A percentile compares a stretch with the other conserved stretches of the same genome.
Evolutionary conservation across 768 basidiomycete genomes (phyloP).

Genomic region (Boletus rubropictus): DNA sequence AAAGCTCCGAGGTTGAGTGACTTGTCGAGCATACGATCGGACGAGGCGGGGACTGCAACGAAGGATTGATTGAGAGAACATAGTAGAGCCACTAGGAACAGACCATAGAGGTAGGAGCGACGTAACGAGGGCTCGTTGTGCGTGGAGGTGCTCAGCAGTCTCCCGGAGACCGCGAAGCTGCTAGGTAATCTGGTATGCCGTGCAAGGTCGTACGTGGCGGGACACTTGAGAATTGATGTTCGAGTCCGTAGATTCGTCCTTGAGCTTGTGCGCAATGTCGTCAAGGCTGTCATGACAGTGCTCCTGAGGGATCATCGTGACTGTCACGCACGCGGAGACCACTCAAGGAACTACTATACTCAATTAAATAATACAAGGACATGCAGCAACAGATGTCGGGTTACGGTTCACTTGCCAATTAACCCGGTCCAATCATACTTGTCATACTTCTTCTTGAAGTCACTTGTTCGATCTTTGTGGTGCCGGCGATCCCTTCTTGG

Average conservation of each 20-base stretch:
- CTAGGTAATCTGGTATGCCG: not conserved
- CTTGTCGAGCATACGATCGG: conserved; percentile 77
- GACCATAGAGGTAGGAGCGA: conserved; percentile 62
- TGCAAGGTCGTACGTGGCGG: not conserved
- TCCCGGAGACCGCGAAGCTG: not conserved
- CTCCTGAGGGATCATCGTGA: not conserved
- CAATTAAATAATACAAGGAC: not conserved
- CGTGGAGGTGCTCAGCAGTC: conserved; percentile 16
- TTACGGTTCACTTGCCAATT: conserved; percentile 39
- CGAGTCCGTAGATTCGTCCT: not conserved
- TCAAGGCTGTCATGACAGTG: not conserved
- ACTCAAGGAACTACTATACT: not conserved
- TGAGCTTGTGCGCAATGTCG: conserved; percentile 4
- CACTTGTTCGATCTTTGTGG: conserved; percentile 63
- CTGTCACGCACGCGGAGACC: no score
- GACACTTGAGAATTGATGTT: not conserved
- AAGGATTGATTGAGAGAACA: not conserved
- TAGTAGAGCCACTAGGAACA: not conserved
- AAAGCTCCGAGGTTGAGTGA: conserved; percentile 43
- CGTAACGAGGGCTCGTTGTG: conserved; percentile 24
- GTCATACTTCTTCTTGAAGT: conserved; percentile 71
- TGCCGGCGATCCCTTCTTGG: conserved; percentile 67
- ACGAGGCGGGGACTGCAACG: conserved; percentile 66
- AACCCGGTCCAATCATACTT: conserved; percentile 79
- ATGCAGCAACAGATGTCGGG: not conserved